Evolutionary conservation across 2,329 filamentous ascomycete genomes (phyloP), one percentile per base, ranked within the genome.

Genomic region (Tolypocladium inflatum): DNA sequence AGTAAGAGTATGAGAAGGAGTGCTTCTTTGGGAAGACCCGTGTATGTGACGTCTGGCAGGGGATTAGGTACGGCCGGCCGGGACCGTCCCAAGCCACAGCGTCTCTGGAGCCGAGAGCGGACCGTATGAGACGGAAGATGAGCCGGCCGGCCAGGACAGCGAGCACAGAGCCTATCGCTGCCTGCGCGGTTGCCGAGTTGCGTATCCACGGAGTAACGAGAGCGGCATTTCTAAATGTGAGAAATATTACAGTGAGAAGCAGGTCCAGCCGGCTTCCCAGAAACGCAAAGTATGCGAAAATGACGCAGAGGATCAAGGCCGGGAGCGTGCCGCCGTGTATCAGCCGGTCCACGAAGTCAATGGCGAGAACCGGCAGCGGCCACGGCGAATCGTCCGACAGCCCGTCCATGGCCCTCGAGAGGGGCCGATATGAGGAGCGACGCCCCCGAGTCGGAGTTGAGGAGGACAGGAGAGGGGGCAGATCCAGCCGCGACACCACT

Each of bases 1-100:
- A 78, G 68, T 91, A 90, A 0, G 86, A 85, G 67, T 90, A 90
- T 1, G 76, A 76, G 66, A 92, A 91, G 0, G 79, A 79, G 67
- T 91, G 85, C 59, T 80, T 82, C 66, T 83, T 78, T 0, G 88
- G 88, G 58, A 87, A 85, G n/a, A 87, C 68, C 21, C 88, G 78
- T 4, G 80, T 75, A 68, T 91, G 88, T 2, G 79, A 84, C 17
- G 85, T 89, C 51, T 74, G 76, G 64, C 84, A 84, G 9, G 87
- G 86, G 48, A 91, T 82, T 15, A 91, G 71, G 58, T 84, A 71
- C 3, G 82, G 79, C n/a, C 57, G 58, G 41, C 58, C 58, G 17
- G 54, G 54, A 19, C 62, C 59, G 8, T 56, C 43, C 61, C 58
- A 62, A 19, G 50, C 3, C 8, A 43, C n/a, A 38, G 42, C 33